Conservation (phyloP, 345 rosid genomes). For the Citrus reticulata region DNA sequence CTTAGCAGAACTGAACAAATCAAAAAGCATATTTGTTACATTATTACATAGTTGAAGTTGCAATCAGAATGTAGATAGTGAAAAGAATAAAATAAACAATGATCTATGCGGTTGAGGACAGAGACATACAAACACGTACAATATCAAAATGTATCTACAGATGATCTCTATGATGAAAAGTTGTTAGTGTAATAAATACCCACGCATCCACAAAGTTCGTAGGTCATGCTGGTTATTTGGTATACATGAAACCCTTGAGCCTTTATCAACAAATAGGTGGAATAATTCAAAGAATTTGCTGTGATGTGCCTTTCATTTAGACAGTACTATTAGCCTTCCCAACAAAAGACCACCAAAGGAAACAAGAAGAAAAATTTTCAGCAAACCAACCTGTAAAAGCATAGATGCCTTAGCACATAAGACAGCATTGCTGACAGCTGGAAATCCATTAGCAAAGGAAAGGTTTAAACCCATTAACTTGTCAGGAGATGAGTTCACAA, state of each 20-base stretch:
- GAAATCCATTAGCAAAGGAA: conserved; percentile 77
- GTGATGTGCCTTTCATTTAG: background rate
- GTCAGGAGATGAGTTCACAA: conserved; percentile 89
- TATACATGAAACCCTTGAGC: too few species aligned
- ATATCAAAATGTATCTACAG: background rate
- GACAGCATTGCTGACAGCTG: conserved; percentile 74
- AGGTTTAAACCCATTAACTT: conserved; percentile 92
- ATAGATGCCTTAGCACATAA: conserved; percentile 97
- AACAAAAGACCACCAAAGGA: background rate
- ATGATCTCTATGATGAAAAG: background rate
- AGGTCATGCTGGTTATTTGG: background rate
- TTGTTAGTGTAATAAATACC: background rate
- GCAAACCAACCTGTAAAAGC: conserved; percentile 82
- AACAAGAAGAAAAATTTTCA: background rate
- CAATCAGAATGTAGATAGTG: background rate
- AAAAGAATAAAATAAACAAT: background rate
- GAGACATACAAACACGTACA: background rate
- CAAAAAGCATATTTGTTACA: too few species aligned
- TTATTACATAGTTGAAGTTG: background rate
- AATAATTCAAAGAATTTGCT: too few species aligned
- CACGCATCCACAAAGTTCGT: background rate
- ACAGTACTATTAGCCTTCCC: background rate
- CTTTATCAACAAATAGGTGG: too few species aligned
- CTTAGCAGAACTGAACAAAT: too few species aligned
- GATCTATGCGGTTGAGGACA: background rate